Conservation (phyloP, 1,284 basidiomycete genomes). For the Cryptococcus deneoformans region DNA sequence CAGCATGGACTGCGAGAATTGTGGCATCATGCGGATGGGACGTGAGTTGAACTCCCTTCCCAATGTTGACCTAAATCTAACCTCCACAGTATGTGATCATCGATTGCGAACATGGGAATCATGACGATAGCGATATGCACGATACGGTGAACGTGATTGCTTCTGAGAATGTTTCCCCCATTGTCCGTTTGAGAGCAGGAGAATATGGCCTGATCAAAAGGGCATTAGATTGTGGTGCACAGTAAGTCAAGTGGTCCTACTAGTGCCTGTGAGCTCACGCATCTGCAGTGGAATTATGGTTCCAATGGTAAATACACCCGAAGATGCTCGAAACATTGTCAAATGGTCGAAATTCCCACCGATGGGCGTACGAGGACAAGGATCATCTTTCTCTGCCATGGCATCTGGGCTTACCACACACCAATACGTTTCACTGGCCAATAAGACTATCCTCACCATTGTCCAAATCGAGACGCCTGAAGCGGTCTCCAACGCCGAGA, state of each 20-base stretch:
- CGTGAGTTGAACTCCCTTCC: too few relatives aligned
- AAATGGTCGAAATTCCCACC: constrained; percentile 28
- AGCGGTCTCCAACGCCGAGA: constrained; percentile 31
- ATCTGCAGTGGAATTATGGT: constrained; percentile 23
- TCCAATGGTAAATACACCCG: constrained; percentile 28
- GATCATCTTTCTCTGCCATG: constrained; percentile 25
- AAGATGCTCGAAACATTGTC: constrained; percentile 20
- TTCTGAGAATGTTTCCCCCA: too few relatives aligned
- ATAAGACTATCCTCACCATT: constrained; percentile 26
- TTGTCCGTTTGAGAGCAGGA: neutral
- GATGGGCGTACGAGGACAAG: constrained; percentile 28
- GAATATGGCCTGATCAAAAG: neutral
- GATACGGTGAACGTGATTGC: too few relatives aligned
- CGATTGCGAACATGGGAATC: too few relatives aligned
- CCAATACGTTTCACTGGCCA: constrained; percentile 26
- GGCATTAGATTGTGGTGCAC: neutral
- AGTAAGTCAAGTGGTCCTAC: constrained; percentile 10
- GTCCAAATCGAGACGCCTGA: constrained; percentile 34
- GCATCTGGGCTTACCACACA: constrained; percentile 23
- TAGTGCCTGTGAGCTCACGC: neutral
- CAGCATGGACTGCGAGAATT: too few relatives aligned
- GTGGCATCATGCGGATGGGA: too few relatives aligned
- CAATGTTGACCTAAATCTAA: too few relatives aligned
- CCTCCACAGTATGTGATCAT: too few relatives aligned
- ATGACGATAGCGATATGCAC: too few relatives aligned